phyloP scores from a whole-genome alignment of 805 yeast species.

The Pichia gijzeniarum region DNA sequence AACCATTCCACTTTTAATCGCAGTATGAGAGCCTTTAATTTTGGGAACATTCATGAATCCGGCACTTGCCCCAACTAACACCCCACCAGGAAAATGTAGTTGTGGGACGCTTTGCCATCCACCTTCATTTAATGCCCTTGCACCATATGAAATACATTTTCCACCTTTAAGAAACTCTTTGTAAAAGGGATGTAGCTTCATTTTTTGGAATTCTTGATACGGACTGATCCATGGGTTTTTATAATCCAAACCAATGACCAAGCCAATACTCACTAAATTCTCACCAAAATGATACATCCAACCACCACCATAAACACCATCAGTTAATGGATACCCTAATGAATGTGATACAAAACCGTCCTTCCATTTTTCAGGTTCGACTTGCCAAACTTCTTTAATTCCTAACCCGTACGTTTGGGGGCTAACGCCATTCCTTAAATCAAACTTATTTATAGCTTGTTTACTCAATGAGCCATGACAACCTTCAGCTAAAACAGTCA shows the following conservation, averaged over 20 bases:
- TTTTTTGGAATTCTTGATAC: constrained; percentile 87
- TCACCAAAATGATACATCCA: constrained; percentile 97
- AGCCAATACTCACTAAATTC: constrained; percentile 82
- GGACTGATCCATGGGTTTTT: constrained; percentile 94
- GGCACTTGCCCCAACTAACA: constrained; percentile 90
- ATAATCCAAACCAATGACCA: constrained; percentile 94
- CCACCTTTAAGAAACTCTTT: constrained; percentile 74
- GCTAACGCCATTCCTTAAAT: constrained; percentile 55
- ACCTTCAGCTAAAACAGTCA: constrained; percentile 94
- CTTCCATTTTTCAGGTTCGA: constrained; percentile 70
- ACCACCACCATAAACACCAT: constrained; percentile 88
- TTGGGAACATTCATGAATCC: constrained; percentile 97
- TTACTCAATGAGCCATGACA: constrained; percentile 94
- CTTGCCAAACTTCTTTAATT: constrained; percentile 96
- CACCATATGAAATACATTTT: constrained; percentile 88
- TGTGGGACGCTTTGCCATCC: constrained; percentile 92
- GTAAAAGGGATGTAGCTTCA: constrained; percentile 90
- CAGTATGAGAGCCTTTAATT: constrained; percentile 96
- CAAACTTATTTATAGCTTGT: constrained; percentile 60
- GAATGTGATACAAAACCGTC: constrained; percentile 81
- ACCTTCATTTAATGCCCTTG: constrained; percentile 96
- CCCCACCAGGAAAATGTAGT: constrained; percentile 92
- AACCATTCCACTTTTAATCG: constrained; percentile 90
- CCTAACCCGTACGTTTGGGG: constrained; percentile 96
- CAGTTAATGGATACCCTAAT: constrained; percentile 78